Percentiles rank a stretch among this genome's conserved stretches.
These are phyloP conservation scores for Casuarina glauca DNA, from an alignment of 306 rosid species.

Conservation along the genomic window DNA sequence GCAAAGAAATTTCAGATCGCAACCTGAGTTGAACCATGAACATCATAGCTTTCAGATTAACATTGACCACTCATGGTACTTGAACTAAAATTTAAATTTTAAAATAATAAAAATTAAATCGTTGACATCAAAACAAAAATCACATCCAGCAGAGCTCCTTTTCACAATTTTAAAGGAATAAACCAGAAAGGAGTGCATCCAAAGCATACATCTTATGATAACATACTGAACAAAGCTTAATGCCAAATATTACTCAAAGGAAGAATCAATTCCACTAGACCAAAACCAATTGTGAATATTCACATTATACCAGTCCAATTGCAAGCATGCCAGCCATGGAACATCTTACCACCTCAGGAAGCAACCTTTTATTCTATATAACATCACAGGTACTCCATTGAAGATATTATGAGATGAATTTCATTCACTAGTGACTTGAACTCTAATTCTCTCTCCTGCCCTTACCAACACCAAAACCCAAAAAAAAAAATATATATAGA, in stretches of 20 bases:
- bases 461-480: not conserved
- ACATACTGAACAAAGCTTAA: not conserved
- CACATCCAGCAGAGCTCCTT: not conserved
- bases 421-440: not conserved
- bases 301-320: not conserved
- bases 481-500: not conserved
- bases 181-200: not conserved
- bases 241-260: not conserved
- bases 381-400: not conserved
- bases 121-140: not conserved
- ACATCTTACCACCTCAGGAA: not conserved
- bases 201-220: not conserved
- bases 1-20: conserved; percentile 90
- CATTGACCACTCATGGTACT: not conserved
- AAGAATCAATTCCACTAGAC: not conserved
- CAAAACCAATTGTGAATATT: not conserved
- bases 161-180: not conserved
- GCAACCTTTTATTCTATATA: not conserved
- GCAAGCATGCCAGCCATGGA: not conserved
- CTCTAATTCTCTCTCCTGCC: not conserved
- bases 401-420: not conserved
- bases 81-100: not conserved
- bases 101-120: not conserved
- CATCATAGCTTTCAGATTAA: conserved; percentile 11
- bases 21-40: conserved; percentile 57